Conservation (phyloP, 176 grass and related monocot species). For the Lolium multiflorum region DNA sequence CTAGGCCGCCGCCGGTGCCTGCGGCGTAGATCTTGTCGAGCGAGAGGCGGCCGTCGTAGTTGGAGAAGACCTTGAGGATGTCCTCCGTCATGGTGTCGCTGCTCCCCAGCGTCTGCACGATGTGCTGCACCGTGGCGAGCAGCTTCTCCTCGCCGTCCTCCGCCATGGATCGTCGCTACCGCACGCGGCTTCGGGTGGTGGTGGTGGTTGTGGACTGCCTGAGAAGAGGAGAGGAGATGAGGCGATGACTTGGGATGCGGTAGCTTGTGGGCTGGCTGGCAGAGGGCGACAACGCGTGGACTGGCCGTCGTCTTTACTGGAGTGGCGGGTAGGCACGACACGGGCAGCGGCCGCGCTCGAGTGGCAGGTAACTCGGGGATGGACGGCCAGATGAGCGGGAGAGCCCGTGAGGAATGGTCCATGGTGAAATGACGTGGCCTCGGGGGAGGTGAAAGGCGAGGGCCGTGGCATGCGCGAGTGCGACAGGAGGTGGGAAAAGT, state of each 20-base stretch:
- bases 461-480: too few relatives aligned
- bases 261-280: slow-evolving; percentile 15
- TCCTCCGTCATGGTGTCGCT: slow-evolving; percentile 95
- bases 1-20: slow-evolving; percentile 4
- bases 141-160: slow-evolving; percentile 98
- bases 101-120: slow-evolving; percentile 80
- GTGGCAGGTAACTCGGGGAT: slow-evolving; percentile 29
- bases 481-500: too few relatives aligned
- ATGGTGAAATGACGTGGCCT: too few relatives aligned
- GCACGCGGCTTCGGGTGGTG: slow-evolving; percentile 45
- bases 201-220: slow-evolving; percentile 17
- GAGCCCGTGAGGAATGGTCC: background rate
- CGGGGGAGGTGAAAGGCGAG: background rate
- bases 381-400: slow-evolving; percentile 30
- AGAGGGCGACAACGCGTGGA: slow-evolving; percentile 48
- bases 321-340: background rate
- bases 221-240: background rate
- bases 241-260: slow-evolving; percentile 31
- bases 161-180: slow-evolving; percentile 61
- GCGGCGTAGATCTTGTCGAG: slow-evolving; percentile 79
- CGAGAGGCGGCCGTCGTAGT: slow-evolving; percentile 90
- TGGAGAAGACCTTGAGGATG: slow-evolving; percentile 92
- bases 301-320: slow-evolving; percentile 25
- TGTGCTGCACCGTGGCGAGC: slow-evolving; percentile 84
- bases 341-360: slow-evolving; percentile 32